These are phyloP conservation scores for Hypoxylon fuscum DNA, from an alignment of 495 filamentous ascomycete species.

Conservation along the genomic window DNA sequence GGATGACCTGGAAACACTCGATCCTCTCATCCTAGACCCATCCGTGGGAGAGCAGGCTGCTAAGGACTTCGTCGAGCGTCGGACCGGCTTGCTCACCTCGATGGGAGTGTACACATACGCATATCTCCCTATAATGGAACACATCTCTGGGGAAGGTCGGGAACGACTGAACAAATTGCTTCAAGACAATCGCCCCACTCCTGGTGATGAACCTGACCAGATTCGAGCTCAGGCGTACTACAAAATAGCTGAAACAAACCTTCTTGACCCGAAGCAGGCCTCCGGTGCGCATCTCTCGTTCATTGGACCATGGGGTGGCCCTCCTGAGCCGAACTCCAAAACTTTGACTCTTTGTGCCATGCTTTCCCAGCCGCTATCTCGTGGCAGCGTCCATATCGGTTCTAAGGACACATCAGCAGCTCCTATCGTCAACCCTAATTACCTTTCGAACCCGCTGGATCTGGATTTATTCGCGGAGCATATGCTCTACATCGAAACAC, in stretches of 20 bases:
- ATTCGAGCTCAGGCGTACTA: slow-evolving; percentile 3
- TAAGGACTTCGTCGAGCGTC: not conserved
- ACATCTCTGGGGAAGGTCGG: slow-evolving; percentile 12
- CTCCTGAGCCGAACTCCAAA: slow-evolving; percentile 2
- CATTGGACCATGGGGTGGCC: slow-evolving; percentile 4
- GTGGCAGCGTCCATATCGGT: not conserved
- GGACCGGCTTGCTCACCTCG: not conserved
- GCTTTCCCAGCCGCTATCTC: not conserved
- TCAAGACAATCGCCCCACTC: not conserved
- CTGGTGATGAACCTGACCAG: not conserved
- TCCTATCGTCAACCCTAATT: not conserved
- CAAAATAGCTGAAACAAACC: slow-evolving; percentile 21
- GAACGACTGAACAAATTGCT: slow-evolving; percentile 20
- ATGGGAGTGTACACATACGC: slow-evolving; percentile 1
- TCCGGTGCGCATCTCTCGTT: not conserved
- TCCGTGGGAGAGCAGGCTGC: slow-evolving; percentile 15
- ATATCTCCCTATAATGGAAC: not conserved
- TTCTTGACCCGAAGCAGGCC: slow-evolving; percentile 13
- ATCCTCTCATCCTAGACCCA: not conserved
- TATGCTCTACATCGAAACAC: slow-evolving; percentile 18
- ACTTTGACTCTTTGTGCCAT: slow-evolving; percentile 10
- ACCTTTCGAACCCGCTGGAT: not conserved
- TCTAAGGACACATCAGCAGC: slow-evolving; percentile 15
- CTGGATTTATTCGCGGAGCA: not conserved
- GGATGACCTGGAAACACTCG: slow-evolving; percentile 1